phyloP scores from a whole-genome alignment of 805 yeast genomes.

The Kluyveromyces aestuarii region DNA sequence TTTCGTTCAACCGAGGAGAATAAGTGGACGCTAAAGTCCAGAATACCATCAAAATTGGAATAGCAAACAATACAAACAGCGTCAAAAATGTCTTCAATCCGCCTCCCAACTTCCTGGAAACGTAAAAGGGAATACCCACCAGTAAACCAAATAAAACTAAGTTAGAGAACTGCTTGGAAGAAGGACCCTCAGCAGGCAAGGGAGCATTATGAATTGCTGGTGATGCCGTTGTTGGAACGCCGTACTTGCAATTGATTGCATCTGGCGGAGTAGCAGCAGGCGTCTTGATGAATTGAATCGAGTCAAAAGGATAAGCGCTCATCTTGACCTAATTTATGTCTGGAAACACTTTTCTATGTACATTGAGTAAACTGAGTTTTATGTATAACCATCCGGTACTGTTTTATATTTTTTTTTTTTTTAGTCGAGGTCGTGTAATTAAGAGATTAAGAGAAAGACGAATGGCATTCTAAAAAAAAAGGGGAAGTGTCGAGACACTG shows the following conservation, averaged over 20 bases:
- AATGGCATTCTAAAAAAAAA: background rate
- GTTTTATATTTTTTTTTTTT: background rate
- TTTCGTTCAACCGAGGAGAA: slow-evolving; percentile 76
- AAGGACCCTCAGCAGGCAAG: slow-evolving; percentile 87
- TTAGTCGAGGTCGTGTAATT: background rate
- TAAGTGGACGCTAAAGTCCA: slow-evolving; percentile 74
- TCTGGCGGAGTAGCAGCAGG: slow-evolving; percentile 42
- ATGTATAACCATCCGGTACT: background rate
- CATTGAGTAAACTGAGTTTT: too few relatives aligned
- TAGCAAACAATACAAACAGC: slow-evolving; percentile 41
- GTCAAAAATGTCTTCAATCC: slow-evolving; percentile 62
- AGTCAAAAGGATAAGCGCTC: slow-evolving; percentile 14
- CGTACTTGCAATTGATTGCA: slow-evolving; percentile 35
- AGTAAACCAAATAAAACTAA: slow-evolving; percentile 39
- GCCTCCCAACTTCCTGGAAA: slow-evolving; percentile 58
- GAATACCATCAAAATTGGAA: slow-evolving; percentile 73
- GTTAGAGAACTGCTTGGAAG: slow-evolving; percentile 69
- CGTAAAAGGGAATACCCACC: slow-evolving; percentile 49
- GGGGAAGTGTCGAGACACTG: background rate
- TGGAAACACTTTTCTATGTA: too few relatives aligned
- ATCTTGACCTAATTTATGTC: background rate
- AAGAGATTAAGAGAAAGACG: background rate
- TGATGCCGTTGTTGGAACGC: slow-evolving; percentile 34
- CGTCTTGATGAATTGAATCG: slow-evolving; percentile 49
- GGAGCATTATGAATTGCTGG: slow-evolving; percentile 83